These are phyloP conservation scores for Avena eriantha DNA, from an alignment of 176 grass and related monocot species.

Conservation along the genomic window DNA sequence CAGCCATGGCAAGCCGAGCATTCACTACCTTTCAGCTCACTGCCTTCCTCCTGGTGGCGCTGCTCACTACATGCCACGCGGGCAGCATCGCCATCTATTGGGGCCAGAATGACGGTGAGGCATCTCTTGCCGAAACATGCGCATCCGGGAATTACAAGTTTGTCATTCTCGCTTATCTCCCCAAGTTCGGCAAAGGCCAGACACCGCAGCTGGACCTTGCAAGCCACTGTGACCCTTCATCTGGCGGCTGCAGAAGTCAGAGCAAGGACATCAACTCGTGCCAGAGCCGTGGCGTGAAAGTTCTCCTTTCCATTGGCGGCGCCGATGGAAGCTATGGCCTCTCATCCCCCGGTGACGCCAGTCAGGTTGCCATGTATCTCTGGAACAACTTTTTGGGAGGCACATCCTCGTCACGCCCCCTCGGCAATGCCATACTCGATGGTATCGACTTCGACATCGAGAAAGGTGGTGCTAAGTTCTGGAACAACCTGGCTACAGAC, in stretches of 20 bases:
- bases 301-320: slow-evolving; percentile 74
- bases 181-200: slow-evolving; percentile 69
- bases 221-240: slow-evolving; percentile 67
- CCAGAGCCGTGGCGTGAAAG: slow-evolving; percentile 61
- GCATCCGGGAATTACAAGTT: slow-evolving; percentile 58
- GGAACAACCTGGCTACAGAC: slow-evolving; percentile 48
- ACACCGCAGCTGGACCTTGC: slow-evolving; percentile 59
- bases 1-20: slow-evolving; percentile 36
- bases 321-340: slow-evolving; percentile 58
- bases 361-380: too few relatives aligned
- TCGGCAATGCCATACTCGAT: slow-evolving; percentile 57
- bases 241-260: slow-evolving; percentile 49
- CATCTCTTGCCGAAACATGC: slow-evolving; percentile 48
- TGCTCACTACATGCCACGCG: slow-evolving; percentile 44
- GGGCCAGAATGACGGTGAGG: slow-evolving; percentile 69
- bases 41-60: neutral
- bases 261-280: slow-evolving; percentile 61
- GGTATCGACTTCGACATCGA: slow-evolving; percentile 52
- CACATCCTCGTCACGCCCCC: slow-evolving; percentile 51
- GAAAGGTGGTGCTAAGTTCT: slow-evolving; percentile 55
- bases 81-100: slow-evolving; percentile 67
- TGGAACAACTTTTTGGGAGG: slow-evolving; percentile 47
- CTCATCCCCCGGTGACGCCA: slow-evolving; percentile 43
- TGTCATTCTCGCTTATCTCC: slow-evolving; percentile 67
- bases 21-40: slow-evolving; percentile 21